These are phyloP conservation scores for Aaosphaeria pasadenensis DNA, from an alignment of 2,329 filamentous ascomycete genomes.

Conservation along the genomic window DNA sequence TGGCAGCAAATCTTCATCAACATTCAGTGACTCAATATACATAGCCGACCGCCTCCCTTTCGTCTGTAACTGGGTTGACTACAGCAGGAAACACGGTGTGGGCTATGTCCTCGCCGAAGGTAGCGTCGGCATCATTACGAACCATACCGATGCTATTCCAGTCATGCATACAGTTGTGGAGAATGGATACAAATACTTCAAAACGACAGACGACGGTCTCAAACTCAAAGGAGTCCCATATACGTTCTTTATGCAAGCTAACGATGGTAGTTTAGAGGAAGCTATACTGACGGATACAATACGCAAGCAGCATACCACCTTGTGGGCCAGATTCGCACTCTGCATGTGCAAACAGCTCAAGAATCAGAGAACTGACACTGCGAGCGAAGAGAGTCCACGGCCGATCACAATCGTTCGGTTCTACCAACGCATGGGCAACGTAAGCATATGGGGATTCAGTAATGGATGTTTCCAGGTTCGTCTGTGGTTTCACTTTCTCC, in stretches of 20 bases:
- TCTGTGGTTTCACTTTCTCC: conserved; percentile 8
- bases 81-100: conserved; percentile 77
- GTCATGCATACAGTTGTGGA: conserved; percentile 68
- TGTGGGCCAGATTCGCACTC: conserved; percentile 64
- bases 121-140: conserved; percentile 63
- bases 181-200: conserved; percentile 65
- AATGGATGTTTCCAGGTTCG: conserved; percentile 69
- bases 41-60: conserved; percentile 52
- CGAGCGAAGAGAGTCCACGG: conserved; percentile 25
- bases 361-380: conserved; percentile 31
- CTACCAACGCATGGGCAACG: conserved; percentile 72
- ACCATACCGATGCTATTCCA: conserved; percentile 43
- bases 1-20: conserved; percentile 5
- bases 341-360: conserved; percentile 52
- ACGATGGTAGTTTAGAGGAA: conserved; percentile 60
- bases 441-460: conserved; percentile 72
- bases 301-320: conserved; percentile 55
- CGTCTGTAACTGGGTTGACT: conserved; percentile 76
- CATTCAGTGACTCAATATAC: conserved; percentile 42
- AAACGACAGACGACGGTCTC: conserved; percentile 60
- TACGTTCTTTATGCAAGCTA: conserved; percentile 69
- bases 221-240: conserved; percentile 43
- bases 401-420: conserved; percentile 59
- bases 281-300: conserved; percentile 42
- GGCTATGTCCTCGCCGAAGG: conserved; percentile 77